Evolutionary conservation across 129 eudicot species (phyloP), one percentile per base, ranked within the genome.

Genomic region (Escallonia rubra): DNA sequence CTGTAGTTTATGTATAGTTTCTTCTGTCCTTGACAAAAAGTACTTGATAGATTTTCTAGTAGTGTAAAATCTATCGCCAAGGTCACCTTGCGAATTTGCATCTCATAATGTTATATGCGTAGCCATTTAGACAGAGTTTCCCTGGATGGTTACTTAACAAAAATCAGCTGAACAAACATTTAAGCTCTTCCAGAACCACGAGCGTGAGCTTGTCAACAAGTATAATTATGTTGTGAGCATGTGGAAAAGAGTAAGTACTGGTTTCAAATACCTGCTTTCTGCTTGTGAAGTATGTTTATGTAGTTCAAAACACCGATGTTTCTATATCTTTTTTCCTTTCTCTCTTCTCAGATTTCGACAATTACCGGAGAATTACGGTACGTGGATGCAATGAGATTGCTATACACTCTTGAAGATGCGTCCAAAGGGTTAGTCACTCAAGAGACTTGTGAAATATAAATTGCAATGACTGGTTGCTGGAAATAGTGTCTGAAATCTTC

Each of bases 161-260:
- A n/a, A 60, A 68, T 39, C 79, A 93, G 98, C 95, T 66, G 91
- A 76, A 73, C 94, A 84, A 76, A 81, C 92, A 59, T 93, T 82
- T 78, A 93, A 86, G 86, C 83, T 81, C 50, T 93, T 93, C 71
- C 87, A 75, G 63, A 66, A 81, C 53, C 87, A 78, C 70, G 98
- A 93, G 83, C 83, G 88, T 14, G 88, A 86, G 49, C 74, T 93
- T 78, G 84, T 86, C 73, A 88, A 84, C 90, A 93, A 89, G 79
- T 84, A 93, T 67, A 93, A 93, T 64, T 82, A 82, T 72, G 96
- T 93, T 58, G 86, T 93, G 76, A 76, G 87, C 79, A 81, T 86
- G 51, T 89, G 96, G 98, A 86, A 77, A 89, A 80, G 98, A 82
- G 98, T 93, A 71, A 86, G 96, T 80, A 15, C 15, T 34, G 10